phyloP scores from a whole-genome alignment of 2,329 filamentous ascomycete species.

The Sporothrix pallida region DNA sequence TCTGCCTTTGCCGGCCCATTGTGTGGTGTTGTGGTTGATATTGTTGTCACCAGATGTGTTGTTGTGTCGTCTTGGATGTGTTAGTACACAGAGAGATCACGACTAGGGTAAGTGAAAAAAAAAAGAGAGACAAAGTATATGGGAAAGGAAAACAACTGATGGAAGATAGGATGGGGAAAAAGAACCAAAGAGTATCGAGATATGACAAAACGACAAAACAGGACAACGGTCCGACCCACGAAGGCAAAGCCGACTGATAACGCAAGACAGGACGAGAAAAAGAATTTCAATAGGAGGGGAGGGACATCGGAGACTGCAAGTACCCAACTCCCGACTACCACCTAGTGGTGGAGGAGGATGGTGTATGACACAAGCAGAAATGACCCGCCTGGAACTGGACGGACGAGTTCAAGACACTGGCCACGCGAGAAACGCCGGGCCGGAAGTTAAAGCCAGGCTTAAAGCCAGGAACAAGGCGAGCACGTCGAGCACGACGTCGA shows the following conservation, averaged over 20 bases:
- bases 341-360: neutral
- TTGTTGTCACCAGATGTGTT: neutral
- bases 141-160: neutral
- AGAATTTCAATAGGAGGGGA: neutral
- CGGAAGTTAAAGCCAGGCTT: neutral
- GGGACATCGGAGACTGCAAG: neutral
- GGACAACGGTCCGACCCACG: neutral
- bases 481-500: neutral
- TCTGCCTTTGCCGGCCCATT: conserved; percentile 16
- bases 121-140: neutral
- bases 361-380: conserved; percentile 12
- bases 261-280: neutral
- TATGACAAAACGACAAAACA: neutral
- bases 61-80: neutral
- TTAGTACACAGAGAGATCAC: neutral
- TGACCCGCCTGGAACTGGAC: conserved; percentile 2
- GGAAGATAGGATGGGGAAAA: neutral
- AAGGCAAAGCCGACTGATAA: conserved; percentile 3
- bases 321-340: neutral
- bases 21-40: neutral
- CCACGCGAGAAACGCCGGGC: conserved; percentile 23
- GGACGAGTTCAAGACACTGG: conserved; percentile 8
- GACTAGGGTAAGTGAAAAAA: neutral
- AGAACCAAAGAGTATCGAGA: neutral
- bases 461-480: neutral